Conservation (phyloP, 176 grass and related monocot species). For the Ensete ventricosum region DNA sequence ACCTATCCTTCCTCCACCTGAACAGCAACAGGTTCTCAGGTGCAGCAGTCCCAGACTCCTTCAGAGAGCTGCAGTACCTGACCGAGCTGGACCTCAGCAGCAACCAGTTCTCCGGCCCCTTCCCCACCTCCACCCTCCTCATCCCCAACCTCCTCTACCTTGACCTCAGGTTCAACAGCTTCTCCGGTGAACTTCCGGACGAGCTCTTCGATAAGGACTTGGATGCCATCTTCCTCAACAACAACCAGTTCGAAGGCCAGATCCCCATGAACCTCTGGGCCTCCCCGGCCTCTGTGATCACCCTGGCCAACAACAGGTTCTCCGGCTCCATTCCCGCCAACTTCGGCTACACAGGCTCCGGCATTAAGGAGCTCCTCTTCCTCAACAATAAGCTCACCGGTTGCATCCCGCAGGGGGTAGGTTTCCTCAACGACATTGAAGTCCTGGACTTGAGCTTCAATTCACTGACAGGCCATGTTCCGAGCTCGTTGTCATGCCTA, state of each 20-base stretch:
- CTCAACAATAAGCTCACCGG: constrained; percentile 86
- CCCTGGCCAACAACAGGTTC: constrained; percentile 69
- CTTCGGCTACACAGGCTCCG: constrained; percentile 36
- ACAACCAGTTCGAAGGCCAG: constrained; percentile 70
- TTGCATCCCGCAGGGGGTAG: constrained; percentile 78
- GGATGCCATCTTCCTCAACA: constrained; percentile 82
- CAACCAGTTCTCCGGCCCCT: constrained; percentile 60
- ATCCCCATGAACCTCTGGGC: constrained; percentile 65
- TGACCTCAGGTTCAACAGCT: constrained; percentile 84
- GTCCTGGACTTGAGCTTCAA: constrained; percentile 91
- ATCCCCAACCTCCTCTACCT: constrained; percentile 66
- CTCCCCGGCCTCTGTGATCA: constrained; percentile 71
- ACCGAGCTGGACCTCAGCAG: constrained; percentile 94
- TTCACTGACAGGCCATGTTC: constrained; percentile 52
- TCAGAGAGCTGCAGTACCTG: constrained; percentile 55
- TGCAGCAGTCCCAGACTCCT: constrained; percentile 36
- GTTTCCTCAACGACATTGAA: constrained; percentile 44
- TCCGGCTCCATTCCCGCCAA: constrained; percentile 47
- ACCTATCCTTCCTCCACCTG: constrained; percentile 85
- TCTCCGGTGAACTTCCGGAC: constrained; percentile 50
- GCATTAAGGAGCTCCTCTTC: constrained; percentile 65
- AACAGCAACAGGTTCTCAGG: constrained; percentile 76
- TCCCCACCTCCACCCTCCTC: constrained; percentile 40
- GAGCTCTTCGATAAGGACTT: constrained; percentile 63
- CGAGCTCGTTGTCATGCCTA: constrained; percentile 61